phyloP scores from a whole-genome alignment of 2,329 filamentous ascomycete species.

The Fusarium sp. region DNA sequence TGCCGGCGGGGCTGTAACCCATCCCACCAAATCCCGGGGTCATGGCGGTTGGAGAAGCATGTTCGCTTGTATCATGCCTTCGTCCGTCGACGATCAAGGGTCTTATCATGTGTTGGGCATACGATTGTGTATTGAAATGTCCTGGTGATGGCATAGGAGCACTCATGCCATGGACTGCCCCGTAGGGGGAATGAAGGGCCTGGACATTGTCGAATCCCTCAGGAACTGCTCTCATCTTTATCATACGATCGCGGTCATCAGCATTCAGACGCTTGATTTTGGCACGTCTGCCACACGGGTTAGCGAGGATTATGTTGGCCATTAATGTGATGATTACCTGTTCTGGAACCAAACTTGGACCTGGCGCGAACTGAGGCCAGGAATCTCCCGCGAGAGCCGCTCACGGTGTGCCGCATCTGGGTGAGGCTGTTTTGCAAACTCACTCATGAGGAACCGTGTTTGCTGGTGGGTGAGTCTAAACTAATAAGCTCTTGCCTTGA shows the following conservation, averaged over 20 bases:
- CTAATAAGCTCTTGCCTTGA: constrained; percentile 46
- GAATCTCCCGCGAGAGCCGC: constrained; percentile 86
- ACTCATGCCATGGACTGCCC: constrained; percentile 64
- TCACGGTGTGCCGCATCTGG: constrained; percentile 92
- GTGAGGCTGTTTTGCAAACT: constrained; percentile 94
- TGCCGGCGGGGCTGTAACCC: constrained; percentile 66
- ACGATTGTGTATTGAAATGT: constrained; percentile 59
- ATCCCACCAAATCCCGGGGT: constrained; percentile 74
- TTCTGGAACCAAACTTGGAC: constrained; percentile 99
- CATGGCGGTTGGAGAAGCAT: constrained; percentile 72
- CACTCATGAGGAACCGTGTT: constrained; percentile 97
- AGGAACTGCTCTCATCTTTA: constrained; percentile 76
- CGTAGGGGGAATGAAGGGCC: constrained; percentile 73
- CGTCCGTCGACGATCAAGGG: constrained; percentile 76
- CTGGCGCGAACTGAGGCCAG: constrained; percentile 88
- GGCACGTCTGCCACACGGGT: constrained; percentile 61
- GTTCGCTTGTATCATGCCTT: constrained; percentile 69
- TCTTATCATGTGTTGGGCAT: constrained; percentile 70
- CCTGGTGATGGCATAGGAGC: constrained; percentile 59
- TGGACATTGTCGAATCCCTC: constrained; percentile 77
- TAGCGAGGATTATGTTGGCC: constrained; percentile 1
- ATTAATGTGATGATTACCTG: constrained; percentile 65
- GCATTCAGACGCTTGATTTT: constrained; percentile 77
- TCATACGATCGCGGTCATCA: constrained; percentile 76
- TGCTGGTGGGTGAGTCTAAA: constrained; percentile 90